Conservation (phyloP, 441 rosid genomes). For the Lepidium campestre region DNA sequence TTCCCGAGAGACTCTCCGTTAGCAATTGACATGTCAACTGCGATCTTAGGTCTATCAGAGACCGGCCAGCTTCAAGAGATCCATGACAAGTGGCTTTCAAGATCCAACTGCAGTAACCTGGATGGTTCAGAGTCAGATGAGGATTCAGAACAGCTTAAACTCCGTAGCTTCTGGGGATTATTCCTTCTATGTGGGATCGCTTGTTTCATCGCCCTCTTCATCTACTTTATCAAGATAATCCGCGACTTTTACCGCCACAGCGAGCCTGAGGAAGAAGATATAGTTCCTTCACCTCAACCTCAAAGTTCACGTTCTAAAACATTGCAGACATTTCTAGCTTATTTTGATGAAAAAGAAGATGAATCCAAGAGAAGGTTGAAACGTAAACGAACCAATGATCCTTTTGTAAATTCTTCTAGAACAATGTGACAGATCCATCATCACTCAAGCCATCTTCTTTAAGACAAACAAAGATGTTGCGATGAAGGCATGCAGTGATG, state of each 20-base stretch:
- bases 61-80: conserved; percentile 81
- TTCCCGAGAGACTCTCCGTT: conserved; percentile 87
- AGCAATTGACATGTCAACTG: conserved; percentile 86
- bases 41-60: conserved; percentile 76
- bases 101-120: conserved; percentile 40
- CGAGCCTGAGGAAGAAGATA: conserved; percentile 26
- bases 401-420: conserved; percentile 14
- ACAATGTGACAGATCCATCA: neutral
- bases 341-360: conserved; percentile 62
- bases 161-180: conserved; percentile 76
- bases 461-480: neutral
- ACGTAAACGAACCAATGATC: conserved; percentile 51
- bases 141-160: conserved; percentile 53
- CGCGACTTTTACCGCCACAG: conserved; percentile 43
- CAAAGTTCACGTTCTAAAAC: conserved; percentile 34
- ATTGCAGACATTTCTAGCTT: conserved; percentile 63
- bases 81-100: conserved; percentile 69
- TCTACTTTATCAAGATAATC: conserved; percentile 49
- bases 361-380: conserved; percentile 41
- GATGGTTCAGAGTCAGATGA: conserved; percentile 26
- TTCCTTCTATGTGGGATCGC: conserved; percentile 70
- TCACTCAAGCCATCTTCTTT: conserved; percentile 1
- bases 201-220: conserved; percentile 54
- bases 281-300: conserved; percentile 25
- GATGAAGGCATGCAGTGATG: conserved; percentile 19